phyloP scores from a whole-genome alignment of 1,284 basidiomycete genomes.

The Trichosporon coremiiforme region DNA sequence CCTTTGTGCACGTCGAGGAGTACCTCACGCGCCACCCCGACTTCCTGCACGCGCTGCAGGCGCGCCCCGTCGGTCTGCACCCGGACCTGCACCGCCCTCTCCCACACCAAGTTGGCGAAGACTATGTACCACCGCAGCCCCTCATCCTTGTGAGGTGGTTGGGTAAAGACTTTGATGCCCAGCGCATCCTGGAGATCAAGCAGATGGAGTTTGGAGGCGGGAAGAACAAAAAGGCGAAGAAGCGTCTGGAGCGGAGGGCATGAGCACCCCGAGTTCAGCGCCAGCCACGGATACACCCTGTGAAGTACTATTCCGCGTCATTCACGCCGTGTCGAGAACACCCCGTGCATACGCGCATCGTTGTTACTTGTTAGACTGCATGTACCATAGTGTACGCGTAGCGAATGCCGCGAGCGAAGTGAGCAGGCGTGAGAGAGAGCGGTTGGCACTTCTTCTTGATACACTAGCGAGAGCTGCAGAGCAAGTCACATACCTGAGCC shows the following conservation, averaged over 20 bases:
- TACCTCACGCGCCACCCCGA: constrained; percentile 55
- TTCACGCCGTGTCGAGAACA: not conserved
- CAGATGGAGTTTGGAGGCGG: constrained; percentile 55
- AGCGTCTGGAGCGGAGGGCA: constrained; percentile 23
- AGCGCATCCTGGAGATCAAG: constrained; percentile 53
- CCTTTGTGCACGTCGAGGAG: constrained; percentile 55
- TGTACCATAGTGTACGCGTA: constrained; percentile 7
- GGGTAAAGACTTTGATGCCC: constrained; percentile 51
- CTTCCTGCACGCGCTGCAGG: constrained; percentile 47
- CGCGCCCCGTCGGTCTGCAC: constrained; percentile 52
- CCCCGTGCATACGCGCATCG: not conserved
- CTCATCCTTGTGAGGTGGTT: constrained; percentile 54
- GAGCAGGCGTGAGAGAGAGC: no score
- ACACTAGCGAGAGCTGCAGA: no score
- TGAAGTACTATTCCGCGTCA: not conserved
- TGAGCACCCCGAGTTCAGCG: not conserved
- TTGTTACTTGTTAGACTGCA: not conserved
- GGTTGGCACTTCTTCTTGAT: no score
- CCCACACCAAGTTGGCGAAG: constrained; percentile 25
- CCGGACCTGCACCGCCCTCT: constrained; percentile 45
- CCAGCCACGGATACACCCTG: no score
- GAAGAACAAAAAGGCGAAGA: constrained; percentile 48
- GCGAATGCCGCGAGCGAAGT: no score
- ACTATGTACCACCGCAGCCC: constrained; percentile 38
- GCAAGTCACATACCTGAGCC: no score